Base-by-base conservation (phyloP, 352 stramenopile species). In the Phytophthora boehmeriae region DNA sequence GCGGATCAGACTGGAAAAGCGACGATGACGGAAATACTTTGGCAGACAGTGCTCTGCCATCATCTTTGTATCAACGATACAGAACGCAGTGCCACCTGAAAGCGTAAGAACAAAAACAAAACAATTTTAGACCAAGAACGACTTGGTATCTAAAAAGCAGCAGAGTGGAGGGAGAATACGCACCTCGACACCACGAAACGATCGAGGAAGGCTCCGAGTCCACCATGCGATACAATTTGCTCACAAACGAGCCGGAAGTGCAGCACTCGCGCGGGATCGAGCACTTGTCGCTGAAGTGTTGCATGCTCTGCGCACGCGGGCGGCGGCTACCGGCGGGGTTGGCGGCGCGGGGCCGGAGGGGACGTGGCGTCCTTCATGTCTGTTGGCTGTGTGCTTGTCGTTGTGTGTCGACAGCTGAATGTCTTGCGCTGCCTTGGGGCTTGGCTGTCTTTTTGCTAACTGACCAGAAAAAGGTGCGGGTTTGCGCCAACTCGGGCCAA, bases 11-110 rank as follows among this genome's bases (percentile, higher is more conserved):
- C 81, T 93, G 34, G 90, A 94, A 56, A 97, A 96, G 20, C 89
- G 80, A 2, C 85, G 83, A 66, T 97, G 89, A 48, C 89, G 88
- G 58, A 97, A 97, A 71, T 97, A 97, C 74, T 96, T 96, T 36
- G 89, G 89, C 20, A 97, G 69, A 50, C 88, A 94, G 58, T 95
- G 84, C 59, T 94, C 84, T 1, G 90, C 88, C 68, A 96, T 88
- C 65, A 92, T 83, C 64, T 94, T 93, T 9, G 89, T 79, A 62
- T 97, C 86, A n/a, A 95, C 89, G 43, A 97, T 95, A 57, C 90
- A 94, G 61, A 97, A 97, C 19, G 89, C 88, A n/a, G 86, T 93
- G 44, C 89, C 89, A 35, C 89, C 86, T 93, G 48, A 19, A n/a
- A 30, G 20, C 22, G 36, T 39, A 39, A 2, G 10, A 60, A 14